Evolutionary conservation across 352 stramenopile genomes (phyloP), one percentile per base, ranked within the genome.

Genomic region (Saprolegnia diclina): DNA sequence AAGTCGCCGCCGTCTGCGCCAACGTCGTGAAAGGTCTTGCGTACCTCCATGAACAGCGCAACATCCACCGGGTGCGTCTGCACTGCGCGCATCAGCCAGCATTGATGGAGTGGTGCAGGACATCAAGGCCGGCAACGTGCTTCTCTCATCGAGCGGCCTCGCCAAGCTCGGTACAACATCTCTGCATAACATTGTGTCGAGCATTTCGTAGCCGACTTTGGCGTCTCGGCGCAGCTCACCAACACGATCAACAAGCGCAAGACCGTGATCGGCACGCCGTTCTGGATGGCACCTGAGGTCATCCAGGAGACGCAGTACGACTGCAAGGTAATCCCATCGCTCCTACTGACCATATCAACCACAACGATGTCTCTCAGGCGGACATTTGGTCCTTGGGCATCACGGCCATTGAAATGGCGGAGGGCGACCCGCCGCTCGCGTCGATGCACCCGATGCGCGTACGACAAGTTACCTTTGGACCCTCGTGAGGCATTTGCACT

Each of bases 251-350:
- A 84, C 59, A 96, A 96, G 73, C 87, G 89, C n/a, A 85, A 91
- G 50, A 96, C 89, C 10, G 88, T 96, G 35, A 90, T 95, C 45
- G 90, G 90, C 26, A 96, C 90, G 19, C 90, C 90, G 6, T 97
- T 94, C 73, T 97, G 89, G 88, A 96, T 97, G 90, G 89, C 90
- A 22, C 89, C 89, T 5, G 89, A 97, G 67, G 90, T 97, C 40
- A 96, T 97, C 53, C 82, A 91, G 70, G 78, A 96, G 77, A 82
- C 89, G 21, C 74, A 87, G 57, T 94, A 95, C 71, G 84, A 95
- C 67, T 76, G 79, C 55, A 94, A 93, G 65, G 77, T 69, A 59
- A 4, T 21, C 18, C n/a, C n/a, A 42, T 24, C 22, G 13, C 57
- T 1, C 26, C 0, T n/a, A 45, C 9, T 5, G 4, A 40, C n/a